Evolutionary conservation across 2,329 filamentous ascomycete genomes (phyloP), one percentile per base, ranked within the genome.

Genomic region (Coniochaeta sp.): DNA sequence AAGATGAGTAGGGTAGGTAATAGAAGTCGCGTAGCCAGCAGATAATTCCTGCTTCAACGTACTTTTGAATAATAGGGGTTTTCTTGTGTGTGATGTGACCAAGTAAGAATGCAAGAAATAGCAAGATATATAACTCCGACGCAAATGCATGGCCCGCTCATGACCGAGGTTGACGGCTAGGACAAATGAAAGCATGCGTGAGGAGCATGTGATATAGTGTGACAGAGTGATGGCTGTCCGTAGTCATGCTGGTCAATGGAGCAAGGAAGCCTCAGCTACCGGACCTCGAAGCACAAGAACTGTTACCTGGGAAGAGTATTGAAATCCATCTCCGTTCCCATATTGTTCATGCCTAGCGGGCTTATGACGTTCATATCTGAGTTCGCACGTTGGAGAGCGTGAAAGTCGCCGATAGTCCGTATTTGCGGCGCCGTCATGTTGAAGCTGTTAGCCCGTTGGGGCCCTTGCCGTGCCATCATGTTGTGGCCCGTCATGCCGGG

Each of bases 341-440:
- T 56, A 16, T 70, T 68, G 50, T 68, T 71, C 58, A 78, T 69
- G 6, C 70, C 70, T 10, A 77, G 61, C 1, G 71, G 60, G 42
- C 66, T 69, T 64, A 77, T 71, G 1, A 70, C 55, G 14, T 69
- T 71, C 26, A 71, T 72, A 47, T 80, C 78, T 0, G 76, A 72
- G 58, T 74, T 77, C 12, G 74, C 73, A 42, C 79, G 71, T 60
- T 81, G 80, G 2, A 83, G 65, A 1, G 76, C 74, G 28, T 82
- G 80, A 57, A 81, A 83, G 57, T 81, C 79, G 3, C 74, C 77
- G 0, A 80, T 75, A 1, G 78, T 78, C 55, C 75, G 73, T 60
- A 79, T 70, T 19, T 74, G 73, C 26, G 73, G 74, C 30, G 70
- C 67, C 19, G 71, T 65, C 57, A 78, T 70, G 38, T 73, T 71